Evolutionary conservation across 306 rosid species (phyloP), one percentile per base, ranked within the genome.

Genomic region (Vigna unguiculata): DNA sequence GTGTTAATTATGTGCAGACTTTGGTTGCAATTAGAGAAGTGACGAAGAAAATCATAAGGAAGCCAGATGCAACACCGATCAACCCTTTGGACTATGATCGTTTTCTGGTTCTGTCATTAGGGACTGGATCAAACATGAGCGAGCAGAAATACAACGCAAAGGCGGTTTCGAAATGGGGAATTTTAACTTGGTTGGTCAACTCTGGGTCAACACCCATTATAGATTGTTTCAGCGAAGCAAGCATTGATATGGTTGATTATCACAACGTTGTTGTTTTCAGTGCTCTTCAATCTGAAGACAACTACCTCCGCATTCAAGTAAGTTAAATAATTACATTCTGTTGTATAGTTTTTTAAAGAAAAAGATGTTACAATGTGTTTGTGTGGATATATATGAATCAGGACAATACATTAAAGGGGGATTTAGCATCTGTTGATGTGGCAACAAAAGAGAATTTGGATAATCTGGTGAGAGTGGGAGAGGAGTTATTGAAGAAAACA

Each of bases 11-110:
- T n/a, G n/a, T 22, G 45, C 76, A 86, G 93, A 72, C 85, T 45
- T 74, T 83, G 74, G 78, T 85, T 32, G 93, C 90, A 54, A 75
- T 89, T 0, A 74, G 82, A 75, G 93, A 89, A 78, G 89, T 83
- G 69, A 63, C 28, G 0, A 84, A 59, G 57, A 38, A 86, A 49
- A 57, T 72, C 2, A 46, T 54, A 5, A 71, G 83, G 65, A 79
- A 74, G 12, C 83, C 78, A 62, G 75, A 74, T 36, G 69, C 60
- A 21, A 7, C 6, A 10, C 16, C 13, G 4, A 61, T 41, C 1
- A 61, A 47, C 24, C 62, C 85, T 2, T 22, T 71, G 74, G 87
- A 63, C 0, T 83, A 36, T 62, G 48, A 73, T 46, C 85, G 87
- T n/a, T 79, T 89, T 63, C 80, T 86, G 0, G 85, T 86, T 34